Evolutionary conservation across 495 filamentous ascomycete species (phyloP), one percentile per base, ranked within the genome.

Genomic region (Penicillium simplicissimum): DNA sequence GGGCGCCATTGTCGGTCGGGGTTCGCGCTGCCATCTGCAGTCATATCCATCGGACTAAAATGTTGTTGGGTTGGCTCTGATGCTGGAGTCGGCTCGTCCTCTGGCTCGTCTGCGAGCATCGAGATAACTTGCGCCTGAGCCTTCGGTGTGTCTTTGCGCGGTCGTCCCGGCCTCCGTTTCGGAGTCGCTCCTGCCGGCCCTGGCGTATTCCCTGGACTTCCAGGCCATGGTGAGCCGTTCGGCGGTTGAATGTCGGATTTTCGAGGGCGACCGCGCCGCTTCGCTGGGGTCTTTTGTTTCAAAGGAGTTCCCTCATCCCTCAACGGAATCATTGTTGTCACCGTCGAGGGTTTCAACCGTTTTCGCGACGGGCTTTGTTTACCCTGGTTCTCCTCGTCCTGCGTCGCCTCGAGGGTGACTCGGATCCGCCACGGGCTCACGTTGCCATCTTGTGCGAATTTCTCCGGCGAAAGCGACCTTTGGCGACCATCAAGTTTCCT

Each of bases 341-440:
- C 77, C 2, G 81, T 76, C 23, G 79, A 71, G n/a, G 71, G 69
- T 34, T 73, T 69, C 4, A 67, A 59, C 28, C 69, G 71, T 64
- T 82, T 81, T 42, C 62, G 73, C 57, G 75, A 61, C 15, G 71
- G 72, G 33, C 67, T 74, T 13, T 69, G 71, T 28, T 67, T 74
- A 10, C 52, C 67, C 25, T 72, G 64, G 31, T 72, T 72, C 21
- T 76, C 74, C 28, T 79, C 76, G 35, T 83, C 76, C 55, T 81
- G 82, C 58, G 84, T 83, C 11, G 84, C 84, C 73, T 87, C 80
- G 31, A 87, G 76, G 4, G 83, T 84, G 49, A 87, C 77, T 21
- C 82, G 76, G 57, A 87, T 84, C 59, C 81, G 79, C 84, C 84
- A 87, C 43, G 84, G 84, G 59, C 80, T 84, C 9, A 72, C 63